Evolutionary conservation across 2,329 filamentous ascomycete species (phyloP), one percentile per base, ranked within the genome.

Genomic region (Calonectria honghensis): DNA sequence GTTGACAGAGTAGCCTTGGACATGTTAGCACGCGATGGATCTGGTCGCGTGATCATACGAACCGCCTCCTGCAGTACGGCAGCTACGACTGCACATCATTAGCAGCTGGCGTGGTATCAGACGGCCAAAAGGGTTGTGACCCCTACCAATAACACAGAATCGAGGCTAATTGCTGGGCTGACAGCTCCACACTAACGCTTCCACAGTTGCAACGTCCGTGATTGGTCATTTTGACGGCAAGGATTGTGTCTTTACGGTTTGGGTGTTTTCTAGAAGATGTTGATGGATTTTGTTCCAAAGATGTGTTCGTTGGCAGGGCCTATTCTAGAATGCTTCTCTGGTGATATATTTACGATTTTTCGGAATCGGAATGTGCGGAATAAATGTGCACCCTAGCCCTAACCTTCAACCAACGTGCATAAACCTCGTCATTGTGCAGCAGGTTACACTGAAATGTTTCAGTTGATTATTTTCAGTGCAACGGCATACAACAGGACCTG

Each of bases 311-410:
- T 59, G n/a, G 14, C 16, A 37, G 13, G n/a, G n/a, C 4, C 3
- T 14, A 2, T 35, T 39, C 13, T 61, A 6, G 57, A 39, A 61
- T 39, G 57, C n/a, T 37, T 61, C 57, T 39, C 27, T 37, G 24
- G 31, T 57, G 52, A 18, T 32, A 37, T 57, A 52, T 54, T n/a
- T 61, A 29, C 57, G 24, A 35, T 24, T 35, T 24, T n/a, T 61
- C 57, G 57, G 57, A 61, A 61, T 61, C 57, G 57, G 57, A 61
- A 61, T 29, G 6, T 18, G n/a, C 57, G 57, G 57, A 61, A 61
- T 31, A 31, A 29, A 32, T 54, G 27, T 54, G 7, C 27, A 54
- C 27, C 51, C 29, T 54, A 54, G 7, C 51, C 51, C 51, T 54
- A 54, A 54, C 11, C 3, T 16, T 13, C 10, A 29, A 27, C 18